Evolutionary conservation across 176 grass and related monocot species (phyloP), one percentile per base, ranked within the genome.

Genomic region (Tillandsia fasciculata): DNA sequence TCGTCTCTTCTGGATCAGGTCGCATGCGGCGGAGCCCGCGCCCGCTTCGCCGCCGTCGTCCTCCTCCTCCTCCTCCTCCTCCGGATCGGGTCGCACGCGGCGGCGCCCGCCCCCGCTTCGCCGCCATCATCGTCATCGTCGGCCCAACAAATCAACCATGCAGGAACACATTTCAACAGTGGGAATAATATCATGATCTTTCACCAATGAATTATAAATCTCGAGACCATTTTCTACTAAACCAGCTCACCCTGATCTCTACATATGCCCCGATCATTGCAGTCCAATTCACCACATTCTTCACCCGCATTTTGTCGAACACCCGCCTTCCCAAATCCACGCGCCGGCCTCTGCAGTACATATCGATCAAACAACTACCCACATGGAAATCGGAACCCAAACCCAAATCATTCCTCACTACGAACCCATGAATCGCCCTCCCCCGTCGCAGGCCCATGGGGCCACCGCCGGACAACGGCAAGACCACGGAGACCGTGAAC

Each of bases 121-220:
- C n/a, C n/a, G n/a, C n/a, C n/a, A n/a, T n/a, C n/a, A n/a, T n/a
- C n/a, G n/a, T n/a, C n/a, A n/a, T n/a, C n/a, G n/a, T 76, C 79
- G 58, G 58, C 79, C 77, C 74, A 90, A 65, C 73, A 87, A 77
- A 77, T 85, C 84, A 66, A 92, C 79, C 28, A 87, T 69, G 53
- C 86, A 87, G 12, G 86, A 68, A 78, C 64, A 92, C 79, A 92
- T 92, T 74, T 83, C 84, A 70, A 79, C 67, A 1, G 83, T 90
- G 47, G 83, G 89, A 61, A 48, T 13, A 74, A 87, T 70, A 20
- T 26, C 82, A 65, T 85, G 77, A 78, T 89, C 68, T 14, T 92
- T 83, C 66, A 79, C 51, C 61, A 97, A 49, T 33, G 65, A 71
- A 66, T 71, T 76, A 74, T 76, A 87, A 64, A 89, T 85, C 65